A percentile compares a stretch with the other conserved stretches of the same genome.
Conservation (phyloP, 2,329 filamentous ascomycete species). For the Calonectria pteridis region DNA sequence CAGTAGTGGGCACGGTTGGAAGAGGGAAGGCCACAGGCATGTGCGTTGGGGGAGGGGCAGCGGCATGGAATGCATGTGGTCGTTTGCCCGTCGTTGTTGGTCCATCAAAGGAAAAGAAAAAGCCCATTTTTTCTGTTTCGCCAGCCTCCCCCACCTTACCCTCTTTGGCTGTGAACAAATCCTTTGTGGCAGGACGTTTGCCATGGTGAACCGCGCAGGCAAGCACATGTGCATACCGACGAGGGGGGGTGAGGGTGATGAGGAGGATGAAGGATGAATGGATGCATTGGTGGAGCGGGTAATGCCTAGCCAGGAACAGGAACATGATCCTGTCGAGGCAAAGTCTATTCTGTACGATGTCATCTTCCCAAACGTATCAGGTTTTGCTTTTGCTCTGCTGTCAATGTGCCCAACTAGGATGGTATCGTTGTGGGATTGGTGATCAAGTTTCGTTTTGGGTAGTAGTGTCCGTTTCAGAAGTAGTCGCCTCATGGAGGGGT, state of each 20-base stretch:
- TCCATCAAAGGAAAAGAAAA: neutral
- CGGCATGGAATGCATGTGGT: neutral
- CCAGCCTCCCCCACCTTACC: neutral
- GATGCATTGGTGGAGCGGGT: neutral
- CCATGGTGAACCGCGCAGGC: neutral
- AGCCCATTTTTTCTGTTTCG: neutral
- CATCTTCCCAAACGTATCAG: neutral
- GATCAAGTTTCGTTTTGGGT: constrained; percentile 23
- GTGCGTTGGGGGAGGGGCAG: neutral
- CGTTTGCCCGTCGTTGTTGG: neutral
- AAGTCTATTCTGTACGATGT: neutral
- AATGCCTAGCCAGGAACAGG: constrained; percentile 4
- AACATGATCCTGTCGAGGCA: neutral
- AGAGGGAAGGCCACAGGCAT: neutral
- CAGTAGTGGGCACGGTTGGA: neutral
- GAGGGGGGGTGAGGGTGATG: neutral
- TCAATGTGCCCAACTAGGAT: neutral
- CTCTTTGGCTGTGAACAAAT: neutral
- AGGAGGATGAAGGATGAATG: neutral
- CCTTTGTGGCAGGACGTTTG: neutral
- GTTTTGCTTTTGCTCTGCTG: neutral
- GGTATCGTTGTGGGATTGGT: neutral
- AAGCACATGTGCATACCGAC: neutral
- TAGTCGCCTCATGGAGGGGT: neutral
- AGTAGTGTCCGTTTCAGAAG: constrained; percentile 12